These are phyloP conservation scores for Diaporthe sp. DNA, from an alignment of 2,329 filamentous ascomycete genomes.

Conservation along the genomic window DNA sequence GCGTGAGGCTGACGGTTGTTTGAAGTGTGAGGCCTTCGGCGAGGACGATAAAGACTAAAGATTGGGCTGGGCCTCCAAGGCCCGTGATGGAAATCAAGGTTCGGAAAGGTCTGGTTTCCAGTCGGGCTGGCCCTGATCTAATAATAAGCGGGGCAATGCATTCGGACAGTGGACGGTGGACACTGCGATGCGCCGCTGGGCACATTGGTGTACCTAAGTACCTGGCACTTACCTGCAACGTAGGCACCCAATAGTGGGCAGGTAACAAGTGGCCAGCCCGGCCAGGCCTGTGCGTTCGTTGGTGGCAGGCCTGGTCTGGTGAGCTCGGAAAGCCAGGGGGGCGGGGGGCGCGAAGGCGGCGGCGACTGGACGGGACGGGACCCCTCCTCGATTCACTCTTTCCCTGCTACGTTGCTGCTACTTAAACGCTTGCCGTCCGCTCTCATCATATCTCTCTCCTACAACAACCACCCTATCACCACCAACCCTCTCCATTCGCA, in stretches of 20 bases:
- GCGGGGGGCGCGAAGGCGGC: slow-evolving; percentile 17
- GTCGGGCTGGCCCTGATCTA: slow-evolving; percentile 13
- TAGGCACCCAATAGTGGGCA: background rate
- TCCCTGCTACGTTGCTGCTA: slow-evolving; percentile 32
- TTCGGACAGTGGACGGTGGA: background rate
- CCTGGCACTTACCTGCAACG: too few relatives aligned
- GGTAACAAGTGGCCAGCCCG: background rate
- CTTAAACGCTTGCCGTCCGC: slow-evolving; percentile 19
- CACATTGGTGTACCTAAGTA: background rate
- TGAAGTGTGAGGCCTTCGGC: slow-evolving; percentile 22
- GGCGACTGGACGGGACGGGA: background rate
- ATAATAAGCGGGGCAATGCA: slow-evolving; percentile 21
- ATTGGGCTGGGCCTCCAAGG: background rate
- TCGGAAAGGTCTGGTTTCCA: slow-evolving; percentile 12
- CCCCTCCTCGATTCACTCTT: slow-evolving; percentile 33
- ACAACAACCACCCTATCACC: slow-evolving; percentile 28
- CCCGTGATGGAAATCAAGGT: background rate
- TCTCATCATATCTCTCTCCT: slow-evolving; percentile 9
- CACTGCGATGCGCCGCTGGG: background rate
- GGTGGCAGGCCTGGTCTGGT: background rate
- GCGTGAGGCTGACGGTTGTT: background rate
- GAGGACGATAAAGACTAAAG: slow-evolving; percentile 2
- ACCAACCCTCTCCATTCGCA: slow-evolving; percentile 23
- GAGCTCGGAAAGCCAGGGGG: background rate
- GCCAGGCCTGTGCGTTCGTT: slow-evolving; percentile 1